Evolutionary conservation across 768 basidiomycete genomes (phyloP).

Genomic region (Lactifluus subvellereus): DNA sequence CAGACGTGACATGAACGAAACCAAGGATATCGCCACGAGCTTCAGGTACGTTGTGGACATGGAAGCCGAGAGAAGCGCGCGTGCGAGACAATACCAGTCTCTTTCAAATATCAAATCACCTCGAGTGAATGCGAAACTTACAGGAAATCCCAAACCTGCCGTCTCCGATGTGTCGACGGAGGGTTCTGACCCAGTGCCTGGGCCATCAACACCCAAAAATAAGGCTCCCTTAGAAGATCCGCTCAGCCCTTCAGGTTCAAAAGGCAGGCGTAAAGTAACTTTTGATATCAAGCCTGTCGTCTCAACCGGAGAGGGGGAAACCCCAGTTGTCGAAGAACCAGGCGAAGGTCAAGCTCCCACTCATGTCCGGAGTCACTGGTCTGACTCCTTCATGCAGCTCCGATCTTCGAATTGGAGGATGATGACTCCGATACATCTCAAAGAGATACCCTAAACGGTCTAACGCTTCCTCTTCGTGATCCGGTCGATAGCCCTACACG

Average conservation of each 20-base stretch:
- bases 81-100: conserved; percentile 15
- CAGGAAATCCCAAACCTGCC: conserved; percentile 5
- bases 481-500: conserved; percentile 28
- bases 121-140: conserved; percentile 17
- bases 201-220: conserved; percentile 14
- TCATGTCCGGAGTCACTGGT: conserved; percentile 6
- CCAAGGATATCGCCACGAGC: conserved; percentile 42
- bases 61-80: conserved; percentile 33
- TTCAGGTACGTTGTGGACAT: conserved; percentile 43
- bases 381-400: conserved; percentile 37
- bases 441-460: conserved; percentile 29
- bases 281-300: conserved; percentile 62
- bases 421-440: conserved; percentile 35
- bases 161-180: neutral
- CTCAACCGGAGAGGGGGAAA: conserved; percentile 32
- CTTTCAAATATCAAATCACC: conserved; percentile 10
- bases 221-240: conserved; percentile 1
- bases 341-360: conserved; percentile 34
- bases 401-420: conserved; percentile 69
- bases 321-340: conserved; percentile 1
- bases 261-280: conserved; percentile 62
- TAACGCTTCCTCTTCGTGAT: conserved; percentile 35
- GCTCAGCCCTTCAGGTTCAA: conserved; percentile 30
- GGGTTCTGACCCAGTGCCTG: neutral
- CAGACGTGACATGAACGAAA: conserved; percentile 43